Evolutionary conservation across 768 basidiomycete genomes (phyloP).

Genomic region (Epithele typhae): DNA sequence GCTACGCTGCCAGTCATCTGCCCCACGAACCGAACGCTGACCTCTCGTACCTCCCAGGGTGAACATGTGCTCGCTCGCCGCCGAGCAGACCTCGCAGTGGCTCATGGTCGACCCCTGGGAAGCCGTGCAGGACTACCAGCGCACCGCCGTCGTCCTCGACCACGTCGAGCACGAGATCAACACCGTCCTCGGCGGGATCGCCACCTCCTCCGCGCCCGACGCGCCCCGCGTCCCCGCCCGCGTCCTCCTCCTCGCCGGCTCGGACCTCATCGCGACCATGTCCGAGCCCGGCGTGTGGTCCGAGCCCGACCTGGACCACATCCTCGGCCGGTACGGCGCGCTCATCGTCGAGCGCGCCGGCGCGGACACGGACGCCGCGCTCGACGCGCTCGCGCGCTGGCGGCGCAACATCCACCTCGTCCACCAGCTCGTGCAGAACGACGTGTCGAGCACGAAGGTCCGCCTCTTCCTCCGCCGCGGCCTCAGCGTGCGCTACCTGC

Average conservation of each 20-base stretch:
- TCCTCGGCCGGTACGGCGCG: conserved; percentile 90
- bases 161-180: conserved; percentile 97
- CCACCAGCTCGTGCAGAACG: conserved; percentile 93
- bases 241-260: conserved; percentile 95
- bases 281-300: conserved; percentile 98
- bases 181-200: conserved; percentile 72
- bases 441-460: conserved; percentile 94
- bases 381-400: conserved; percentile 69
- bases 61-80: conserved; percentile 84
- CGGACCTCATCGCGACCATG: conserved; percentile 96
- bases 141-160: conserved; percentile 95
- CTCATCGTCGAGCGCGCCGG: conserved; percentile 95
- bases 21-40: not conserved
- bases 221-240: conserved; percentile 42
- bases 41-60: conserved; percentile 42
- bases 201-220: conserved; percentile 63
- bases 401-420: conserved; percentile 87
- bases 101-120: conserved; percentile 99
- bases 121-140: conserved; percentile 90
- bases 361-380: conserved; percentile 83
- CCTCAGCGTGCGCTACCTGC: conserved; percentile 82
- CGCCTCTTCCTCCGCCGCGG: conserved; percentile 76
- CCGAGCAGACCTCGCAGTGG: conserved; percentile 89
- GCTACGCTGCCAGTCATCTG: too few relatives aligned
- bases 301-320: conserved; percentile 91